These are phyloP conservation scores for Aquilaria yunnanensis DNA, from an alignment of 345 rosid species.

Conservation along the genomic window DNA sequence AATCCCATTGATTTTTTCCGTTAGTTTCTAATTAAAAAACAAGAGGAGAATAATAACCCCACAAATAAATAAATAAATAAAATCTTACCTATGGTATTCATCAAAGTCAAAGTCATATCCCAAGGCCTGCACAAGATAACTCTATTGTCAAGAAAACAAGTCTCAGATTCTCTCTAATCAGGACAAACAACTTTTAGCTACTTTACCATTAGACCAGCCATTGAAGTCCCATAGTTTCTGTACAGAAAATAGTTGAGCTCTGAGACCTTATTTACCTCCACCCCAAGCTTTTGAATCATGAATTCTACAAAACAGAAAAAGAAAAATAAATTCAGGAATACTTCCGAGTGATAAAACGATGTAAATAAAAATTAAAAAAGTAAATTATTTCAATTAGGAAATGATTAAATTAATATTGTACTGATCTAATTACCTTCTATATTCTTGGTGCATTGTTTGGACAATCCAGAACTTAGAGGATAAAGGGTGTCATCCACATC, in stretches of 20 bases:
- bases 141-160: not conserved
- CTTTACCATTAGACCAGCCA: constrained; percentile 89
- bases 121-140: constrained; percentile 46
- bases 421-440: constrained; percentile 32
- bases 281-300: constrained; percentile 63
- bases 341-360: too few species aligned
- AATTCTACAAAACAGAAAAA: constrained; percentile 39
- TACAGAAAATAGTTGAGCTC: constrained; percentile 55
- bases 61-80: not conserved
- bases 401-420: too few species aligned
- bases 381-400: not conserved
- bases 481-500: constrained; percentile 81
- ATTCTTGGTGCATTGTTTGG: constrained; percentile 41
- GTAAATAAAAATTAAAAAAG: not conserved
- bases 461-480: constrained; percentile 51
- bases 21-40: too few species aligned
- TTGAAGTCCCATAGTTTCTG: constrained; percentile 74
- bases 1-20: not conserved
- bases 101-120: constrained; percentile 78
- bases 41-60: too few species aligned
- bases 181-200: not conserved
- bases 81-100: constrained; percentile 57
- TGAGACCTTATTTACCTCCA: constrained; percentile 45
- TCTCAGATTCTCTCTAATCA: not conserved
- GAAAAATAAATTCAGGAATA: not conserved